These are phyloP conservation scores for Vitis labrusca DNA, from an alignment of 164 flowering plant genomes.

Conservation along the genomic window DNA sequence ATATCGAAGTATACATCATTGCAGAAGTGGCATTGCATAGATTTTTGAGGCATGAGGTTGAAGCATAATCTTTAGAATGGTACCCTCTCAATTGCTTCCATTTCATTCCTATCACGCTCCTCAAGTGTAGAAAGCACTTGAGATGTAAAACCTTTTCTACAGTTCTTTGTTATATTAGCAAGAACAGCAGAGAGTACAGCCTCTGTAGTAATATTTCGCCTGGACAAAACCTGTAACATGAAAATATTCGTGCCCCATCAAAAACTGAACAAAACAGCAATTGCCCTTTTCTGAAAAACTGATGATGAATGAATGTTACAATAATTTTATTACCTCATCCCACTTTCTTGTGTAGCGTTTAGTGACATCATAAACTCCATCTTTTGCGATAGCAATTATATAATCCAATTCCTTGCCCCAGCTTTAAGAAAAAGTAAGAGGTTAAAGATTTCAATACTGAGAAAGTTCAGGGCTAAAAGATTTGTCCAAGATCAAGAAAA, in stretches of 20 bases:
- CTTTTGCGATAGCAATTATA: conserved; percentile 72
- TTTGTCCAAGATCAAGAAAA: conserved; percentile 2
- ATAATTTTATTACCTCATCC: conserved; percentile 67
- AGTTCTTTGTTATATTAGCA: conserved; percentile 56
- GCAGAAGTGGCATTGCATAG: too few relatives aligned
- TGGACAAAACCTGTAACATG: conserved; percentile 63
- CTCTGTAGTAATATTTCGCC: conserved; percentile 69
- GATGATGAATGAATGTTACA: not conserved
- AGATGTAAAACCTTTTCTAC: conserved; percentile 47
- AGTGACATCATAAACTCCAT: conserved; percentile 93
- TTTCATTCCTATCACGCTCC: conserved; percentile 62
- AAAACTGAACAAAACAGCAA: conserved; percentile 2
- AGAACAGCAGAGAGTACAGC: conserved; percentile 44
- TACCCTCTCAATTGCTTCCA: conserved; percentile 55
- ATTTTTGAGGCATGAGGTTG: conserved; percentile 20
- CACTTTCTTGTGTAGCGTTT: conserved; percentile 96
- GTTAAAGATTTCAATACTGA: conserved; percentile 8
- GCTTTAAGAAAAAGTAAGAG: conserved; percentile 35
- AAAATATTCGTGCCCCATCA: not conserved
- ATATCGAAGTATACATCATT: too few relatives aligned
- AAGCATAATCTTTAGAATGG: conserved; percentile 47
- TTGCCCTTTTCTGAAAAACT: not conserved
- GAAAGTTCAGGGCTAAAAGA: not conserved
- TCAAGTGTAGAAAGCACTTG: conserved; percentile 46
- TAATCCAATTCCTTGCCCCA: conserved; percentile 85